Evolutionary conservation across 208 protist genomes (phyloP), one percentile per base, ranked within the genome.

Genomic region (Strigomonas culicis): DNA sequence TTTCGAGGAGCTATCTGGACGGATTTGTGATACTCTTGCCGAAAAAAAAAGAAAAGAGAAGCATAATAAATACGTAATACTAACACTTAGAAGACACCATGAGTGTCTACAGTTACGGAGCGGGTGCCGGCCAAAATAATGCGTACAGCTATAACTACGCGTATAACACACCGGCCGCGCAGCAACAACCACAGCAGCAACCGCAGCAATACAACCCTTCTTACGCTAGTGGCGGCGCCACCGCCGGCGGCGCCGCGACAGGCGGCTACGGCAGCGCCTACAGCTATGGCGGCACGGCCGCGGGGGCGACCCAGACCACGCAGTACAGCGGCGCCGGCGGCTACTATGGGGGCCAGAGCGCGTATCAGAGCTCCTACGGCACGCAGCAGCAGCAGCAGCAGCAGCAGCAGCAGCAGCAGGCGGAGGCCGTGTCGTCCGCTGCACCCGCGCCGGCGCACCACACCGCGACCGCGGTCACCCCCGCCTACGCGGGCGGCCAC

Each of bases 81-180:
- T 6, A 51, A 58, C n/a, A 15, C 3, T 32, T 21, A 58, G 15
- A 7, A 39, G 32, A 39, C 3, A 58, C 7, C 7, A 58, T 58
- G 52, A 58, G 52, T 10, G 32, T 3, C 32, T 39, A 39, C 32
- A 39, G 10, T 10, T 39, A 39, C 32, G 32, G 32, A 3, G 32
- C 6, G 32, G 32, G 32, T 39, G 32, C 32, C 3, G 32, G 32
- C 32, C 32, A 39, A 39, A 39, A 39, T 10, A 39, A 39, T 39
- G 32, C 32, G 32, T 39, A 39, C 60, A 50, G 55, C 10, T 55
- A 41, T 47, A 52, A 28, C 44, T 65, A 58, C 68, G 24, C 50
- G 46, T 64, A 56, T 46, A 52, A 28, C 61, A 68, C 30, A 52
- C 25, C 2, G 17, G 11, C 27, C 4, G 15, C 28, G 31, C 3